Evolutionary conservation across 345 rosid species (phyloP).

Genomic region (Aethionema arabicum): DNA sequence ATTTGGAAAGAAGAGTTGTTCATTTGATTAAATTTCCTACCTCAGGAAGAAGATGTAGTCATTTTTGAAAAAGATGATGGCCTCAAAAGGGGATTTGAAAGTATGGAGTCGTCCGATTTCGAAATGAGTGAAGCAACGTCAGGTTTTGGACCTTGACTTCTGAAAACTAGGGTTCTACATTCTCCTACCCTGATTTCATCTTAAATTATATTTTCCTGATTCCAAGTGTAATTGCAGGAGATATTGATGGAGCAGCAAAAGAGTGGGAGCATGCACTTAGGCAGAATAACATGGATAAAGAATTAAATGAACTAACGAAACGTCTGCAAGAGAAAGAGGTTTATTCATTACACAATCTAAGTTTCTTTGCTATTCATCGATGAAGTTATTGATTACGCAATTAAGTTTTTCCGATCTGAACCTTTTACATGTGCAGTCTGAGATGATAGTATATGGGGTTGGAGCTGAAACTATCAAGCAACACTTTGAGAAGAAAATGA

Average conservation of each 20-base stretch:
- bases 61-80: conserved; percentile 40
- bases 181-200: not conserved
- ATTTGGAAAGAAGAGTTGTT: conserved; percentile 21
- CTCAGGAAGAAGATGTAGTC: conserved; percentile 40
- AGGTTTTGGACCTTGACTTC: conserved; percentile 34
- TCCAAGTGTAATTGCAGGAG: conserved; percentile 56
- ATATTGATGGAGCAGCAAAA: conserved; percentile 75
- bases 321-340: conserved; percentile 97
- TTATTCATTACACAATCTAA: conserved; percentile 1
- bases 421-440: conserved; percentile 49
- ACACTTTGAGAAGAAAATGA: conserved; percentile 69
- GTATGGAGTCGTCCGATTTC: conserved; percentile 59
- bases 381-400: not conserved
- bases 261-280: conserved; percentile 90
- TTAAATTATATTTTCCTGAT: not conserved
- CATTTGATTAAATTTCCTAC: conserved; percentile 14
- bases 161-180: conserved; percentile 6
- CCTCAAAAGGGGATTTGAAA: conserved; percentile 54
- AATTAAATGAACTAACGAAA: conserved; percentile 74
- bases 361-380: not conserved
- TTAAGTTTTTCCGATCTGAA: not conserved
- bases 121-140: conserved; percentile 64
- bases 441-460: conserved; percentile 60
- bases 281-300: conserved; percentile 77
- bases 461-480: conserved; percentile 63